Evolutionary conservation across 768 basidiomycete genomes (phyloP).

Genomic region (Exidia glandulosa): DNA sequence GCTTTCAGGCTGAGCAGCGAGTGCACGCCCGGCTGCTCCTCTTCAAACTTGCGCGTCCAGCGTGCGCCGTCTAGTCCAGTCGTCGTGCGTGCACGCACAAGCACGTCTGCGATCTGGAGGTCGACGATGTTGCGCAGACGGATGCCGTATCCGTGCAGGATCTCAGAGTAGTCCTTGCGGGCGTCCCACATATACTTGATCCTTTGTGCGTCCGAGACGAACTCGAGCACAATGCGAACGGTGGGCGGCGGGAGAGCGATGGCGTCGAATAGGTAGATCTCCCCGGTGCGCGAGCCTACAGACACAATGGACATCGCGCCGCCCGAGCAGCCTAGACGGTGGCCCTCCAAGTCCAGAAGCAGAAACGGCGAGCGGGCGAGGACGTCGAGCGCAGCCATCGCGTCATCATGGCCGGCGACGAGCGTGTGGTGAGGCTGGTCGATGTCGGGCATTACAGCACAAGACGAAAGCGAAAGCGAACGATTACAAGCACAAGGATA

Average conservation of each 20-base stretch:
- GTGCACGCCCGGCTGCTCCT: conserved; percentile 16
- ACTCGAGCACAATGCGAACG: conserved; percentile 17
- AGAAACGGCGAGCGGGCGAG: conserved; percentile 9
- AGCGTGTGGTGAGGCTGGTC: no score
- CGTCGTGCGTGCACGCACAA: conserved; percentile 11
- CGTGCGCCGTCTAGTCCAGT: not conserved
- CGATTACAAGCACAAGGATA: no score
- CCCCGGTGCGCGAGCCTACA: conserved; percentile 19
- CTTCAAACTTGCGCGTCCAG: not conserved
- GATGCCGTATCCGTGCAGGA: conserved; percentile 18
- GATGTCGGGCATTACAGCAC: no score
- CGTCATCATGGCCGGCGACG: no score
- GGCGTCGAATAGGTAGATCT: conserved; percentile 28
- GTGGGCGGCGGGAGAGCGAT: conserved; percentile 8
- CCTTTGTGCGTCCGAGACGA: conserved; percentile 19
- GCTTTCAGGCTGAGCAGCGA: conserved; percentile 25
- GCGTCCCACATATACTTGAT: conserved; percentile 34
- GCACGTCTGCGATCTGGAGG: conserved; percentile 30
- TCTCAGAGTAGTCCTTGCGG: conserved; percentile 29
- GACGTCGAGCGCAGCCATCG: conserved; percentile 1
- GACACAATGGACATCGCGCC: conserved; percentile 27
- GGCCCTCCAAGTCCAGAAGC: conserved; percentile 31
- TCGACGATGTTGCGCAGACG: conserved; percentile 24
- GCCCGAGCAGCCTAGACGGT: conserved; percentile 19
- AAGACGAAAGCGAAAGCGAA: no score